Base-by-base conservation (phyloP, 2,329 filamentous ascomycete genomes). In the Ceratocystis alfenasii region DNA sequence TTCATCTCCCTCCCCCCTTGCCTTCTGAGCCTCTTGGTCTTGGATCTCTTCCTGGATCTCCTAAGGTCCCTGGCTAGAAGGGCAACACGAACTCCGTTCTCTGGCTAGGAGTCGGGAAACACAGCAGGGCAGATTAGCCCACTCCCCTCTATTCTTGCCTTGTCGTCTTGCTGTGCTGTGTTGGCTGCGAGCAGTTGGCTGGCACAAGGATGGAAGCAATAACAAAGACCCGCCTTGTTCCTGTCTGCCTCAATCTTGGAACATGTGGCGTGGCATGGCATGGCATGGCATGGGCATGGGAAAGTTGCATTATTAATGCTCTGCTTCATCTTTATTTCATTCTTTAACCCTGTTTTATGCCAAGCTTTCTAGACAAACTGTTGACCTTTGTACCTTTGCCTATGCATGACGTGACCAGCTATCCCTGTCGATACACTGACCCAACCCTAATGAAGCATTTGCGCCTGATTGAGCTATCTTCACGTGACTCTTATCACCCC, bases 401-500 rank as follows among this genome's bases (percentile, higher is more conserved):
- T 25, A 25, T 22, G 50, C 20, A 48, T 55, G 50, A 25, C 50
- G 53, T 57, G 53, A 57, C 22, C 12, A 17, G 53, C 25, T 12
- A 10, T 57, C 10, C 8, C 30, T 3, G 5, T 2, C 4, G 4
- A 3, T 15, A 33, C 53, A 5, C 4, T 17, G 15, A 1, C n/a
- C 7, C 5, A 22, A 50, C 46, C 46, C 46, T 50, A 50, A 50
- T 10, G 2, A 10, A 3, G 5, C 12, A 17, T 1, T 0, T 20
- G 3, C 36, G 10, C 36, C 36, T 4, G 1, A 12, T 41, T 41
- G 36, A 4, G 36, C 1, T 66, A 68, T 68, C 66, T 5, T 36
- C 66, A 68, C 66, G 66, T 68, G 66, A 66, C 22, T 25, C 50
- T 68, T 68, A 68, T 68, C 66, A 62, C 61, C 61, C 63, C 63